Base-by-base conservation (phyloP, 805 yeast genomes). In the Cyberlindnera americana region DNA sequence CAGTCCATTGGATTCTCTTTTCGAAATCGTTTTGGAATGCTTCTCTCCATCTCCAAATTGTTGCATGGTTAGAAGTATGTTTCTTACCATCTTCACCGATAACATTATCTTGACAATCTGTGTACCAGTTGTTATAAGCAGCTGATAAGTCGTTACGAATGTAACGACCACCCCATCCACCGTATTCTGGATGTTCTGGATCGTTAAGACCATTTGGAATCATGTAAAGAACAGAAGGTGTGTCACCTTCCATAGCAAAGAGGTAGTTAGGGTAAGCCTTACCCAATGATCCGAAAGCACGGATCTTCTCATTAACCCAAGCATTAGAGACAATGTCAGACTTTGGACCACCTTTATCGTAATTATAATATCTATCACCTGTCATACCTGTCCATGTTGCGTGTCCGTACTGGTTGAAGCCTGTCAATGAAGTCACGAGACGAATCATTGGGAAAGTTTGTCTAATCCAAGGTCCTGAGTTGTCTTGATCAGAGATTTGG, bases 91-190 rank as follows among this genome's bases (percentile, higher is more conserved):
- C 37, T 19, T 17, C 16, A 13, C 41, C 41, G 17, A 33, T 18
- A 17, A 25, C 41, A 23, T 6, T 15, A 38, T 60, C 65, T 15
- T 48, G 38, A 24, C 52, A 44, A 38, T 57, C 63, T n/a, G 52
- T 50, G 43, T 53, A 56, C 33, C 28, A 28, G 37, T 52, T 56
- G 33, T 41, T 36, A 35, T 38, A 48, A 2, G 39, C 33, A 4
- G 48, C 53, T n/a, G 54, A 40, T 19, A 47, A 35, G 37, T 58
- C 64, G 13, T 34, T 19, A 16, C 50, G 34, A 19, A 38, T 46
- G 40, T 53, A 61, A 32, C 64, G 54, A 17, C 64, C 64, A 33
- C 65, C 64, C 65, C 65, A 61, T 14, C 61, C 59, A 17, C 65
- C 64, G 35, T 44, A 57, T 26, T 50, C 53, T 23, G 65, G 64